Conservation (phyloP, 805 yeast species). For the Metschnikowia lachancei region DNA sequence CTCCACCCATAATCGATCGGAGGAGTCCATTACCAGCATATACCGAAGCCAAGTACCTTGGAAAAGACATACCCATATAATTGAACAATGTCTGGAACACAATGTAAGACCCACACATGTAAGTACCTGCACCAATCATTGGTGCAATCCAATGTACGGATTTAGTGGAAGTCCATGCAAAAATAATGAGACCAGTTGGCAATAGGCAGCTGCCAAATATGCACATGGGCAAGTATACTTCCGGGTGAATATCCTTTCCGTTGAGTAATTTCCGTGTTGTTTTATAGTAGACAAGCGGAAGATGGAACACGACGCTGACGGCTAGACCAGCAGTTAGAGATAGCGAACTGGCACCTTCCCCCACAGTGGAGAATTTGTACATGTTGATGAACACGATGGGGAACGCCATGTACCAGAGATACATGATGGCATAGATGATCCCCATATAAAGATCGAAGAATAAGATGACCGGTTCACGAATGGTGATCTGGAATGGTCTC, state of each 20-base stretch:
- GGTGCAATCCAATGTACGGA: constrained; percentile 18
- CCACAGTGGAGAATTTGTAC: constrained; percentile 13
- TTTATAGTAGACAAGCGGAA: constrained; percentile 9
- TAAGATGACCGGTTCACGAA: constrained; percentile 16
- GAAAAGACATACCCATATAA: constrained; percentile 16
- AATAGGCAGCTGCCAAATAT: constrained; percentile 14
- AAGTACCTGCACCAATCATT: constrained; percentile 15
- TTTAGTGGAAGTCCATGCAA: constrained; percentile 15
- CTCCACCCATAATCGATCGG: constrained; percentile 16
- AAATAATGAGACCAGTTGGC: constrained; percentile 16
- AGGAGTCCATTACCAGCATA: constrained; percentile 17
- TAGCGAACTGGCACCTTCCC: constrained; percentile 14
- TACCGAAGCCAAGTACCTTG: constrained; percentile 16
- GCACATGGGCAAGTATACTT: constrained; percentile 15
- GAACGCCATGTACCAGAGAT: constrained; percentile 17
- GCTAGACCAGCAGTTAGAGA: constrained; percentile 12
- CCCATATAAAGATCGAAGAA: constrained; percentile 17
- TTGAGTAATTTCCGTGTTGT: constrained; percentile 9
- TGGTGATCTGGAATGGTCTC: constrained; percentile 16
- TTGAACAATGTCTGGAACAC: constrained; percentile 18
- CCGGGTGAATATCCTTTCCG: constrained; percentile 12
- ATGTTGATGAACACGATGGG: constrained; percentile 16
- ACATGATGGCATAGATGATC: constrained; percentile 16
- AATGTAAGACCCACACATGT: constrained; percentile 15
- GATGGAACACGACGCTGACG: constrained; percentile 9